A percentile compares a stretch with the other conserved stretches of the same genome.
phyloP scores from a whole-genome alignment of 306 rosid genomes.

The Fagus sylvatica region DNA sequence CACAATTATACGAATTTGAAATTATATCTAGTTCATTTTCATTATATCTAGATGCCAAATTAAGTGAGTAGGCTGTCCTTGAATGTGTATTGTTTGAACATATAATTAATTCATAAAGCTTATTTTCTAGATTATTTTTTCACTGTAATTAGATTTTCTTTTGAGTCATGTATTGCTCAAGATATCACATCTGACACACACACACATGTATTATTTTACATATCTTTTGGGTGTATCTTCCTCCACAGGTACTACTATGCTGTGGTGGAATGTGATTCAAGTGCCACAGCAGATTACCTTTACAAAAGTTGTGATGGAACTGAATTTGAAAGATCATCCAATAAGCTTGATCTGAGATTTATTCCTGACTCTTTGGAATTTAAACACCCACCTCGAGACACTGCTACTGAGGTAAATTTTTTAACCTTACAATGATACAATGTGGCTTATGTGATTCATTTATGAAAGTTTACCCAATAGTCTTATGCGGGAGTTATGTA shows the following conservation, averaged over 20 bases:
- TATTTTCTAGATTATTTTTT: not conserved
- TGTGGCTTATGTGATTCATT: not conserved
- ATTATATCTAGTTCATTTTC: not conserved
- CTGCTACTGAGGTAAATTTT: conserved; percentile 72
- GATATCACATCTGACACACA: not conserved
- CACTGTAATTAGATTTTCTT: not conserved
- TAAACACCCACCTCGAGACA: conserved; percentile 65
- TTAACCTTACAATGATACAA: not conserved
- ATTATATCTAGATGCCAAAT: not conserved
- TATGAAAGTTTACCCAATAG: not conserved
- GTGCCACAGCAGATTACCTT: conserved; percentile 71
- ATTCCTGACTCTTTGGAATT: conserved; percentile 84
- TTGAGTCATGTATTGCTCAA: not conserved
- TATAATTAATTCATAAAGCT: not conserved
- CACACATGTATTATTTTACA: not conserved
- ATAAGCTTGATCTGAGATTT: conserved; percentile 85
- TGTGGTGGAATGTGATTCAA: conserved; percentile 83
- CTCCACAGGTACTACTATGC: conserved; percentile 73
- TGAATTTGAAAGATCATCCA: conserved; percentile 74
- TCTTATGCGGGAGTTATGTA: too few species aligned
- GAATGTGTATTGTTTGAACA: not conserved
- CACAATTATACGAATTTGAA: not conserved
- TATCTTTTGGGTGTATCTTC: not conserved
- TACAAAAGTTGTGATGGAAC: conserved; percentile 79
- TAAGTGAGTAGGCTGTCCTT: not conserved